Evolutionary conservation across 129 eudicot species (phyloP).

Genomic region (Logfia minima): DNA sequence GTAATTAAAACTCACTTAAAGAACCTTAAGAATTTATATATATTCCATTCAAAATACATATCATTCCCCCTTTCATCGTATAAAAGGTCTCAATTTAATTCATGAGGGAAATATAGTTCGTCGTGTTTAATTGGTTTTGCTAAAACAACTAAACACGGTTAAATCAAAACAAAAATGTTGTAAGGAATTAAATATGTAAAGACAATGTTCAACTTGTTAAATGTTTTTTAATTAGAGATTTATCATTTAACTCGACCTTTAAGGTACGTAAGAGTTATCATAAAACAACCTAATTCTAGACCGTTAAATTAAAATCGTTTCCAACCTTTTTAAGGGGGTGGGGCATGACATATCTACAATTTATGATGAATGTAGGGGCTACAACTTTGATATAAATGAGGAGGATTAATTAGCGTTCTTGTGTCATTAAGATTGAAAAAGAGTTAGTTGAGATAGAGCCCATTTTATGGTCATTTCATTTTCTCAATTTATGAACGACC

Average conservation of each 20-base stretch:
- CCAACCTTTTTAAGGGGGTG: conserved; percentile 17
- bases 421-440: conserved; percentile 10
- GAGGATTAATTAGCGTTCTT: not conserved
- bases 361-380: conserved; percentile 12
- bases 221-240: no score
- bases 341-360: conserved; percentile 27
- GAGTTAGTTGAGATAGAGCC: conserved; percentile 6
- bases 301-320: not conserved
- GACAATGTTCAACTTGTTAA: not conserved
- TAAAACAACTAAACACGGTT: no score
- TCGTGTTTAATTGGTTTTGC: no score
- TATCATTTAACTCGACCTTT: not conserved
- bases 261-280: not conserved
- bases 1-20: no score
- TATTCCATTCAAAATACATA: no score
- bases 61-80: no score
- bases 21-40: no score
- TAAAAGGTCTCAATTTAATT: no score
- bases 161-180: no score
- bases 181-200: no score
- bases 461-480: conserved; percentile 8
- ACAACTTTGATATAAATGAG: not conserved
- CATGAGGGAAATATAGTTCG: no score
- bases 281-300: not conserved
- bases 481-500: conserved; percentile 3